phyloP scores from a whole-genome alignment of 495 filamentous ascomycete species.

The Venustampulla echinocandica region DNA sequence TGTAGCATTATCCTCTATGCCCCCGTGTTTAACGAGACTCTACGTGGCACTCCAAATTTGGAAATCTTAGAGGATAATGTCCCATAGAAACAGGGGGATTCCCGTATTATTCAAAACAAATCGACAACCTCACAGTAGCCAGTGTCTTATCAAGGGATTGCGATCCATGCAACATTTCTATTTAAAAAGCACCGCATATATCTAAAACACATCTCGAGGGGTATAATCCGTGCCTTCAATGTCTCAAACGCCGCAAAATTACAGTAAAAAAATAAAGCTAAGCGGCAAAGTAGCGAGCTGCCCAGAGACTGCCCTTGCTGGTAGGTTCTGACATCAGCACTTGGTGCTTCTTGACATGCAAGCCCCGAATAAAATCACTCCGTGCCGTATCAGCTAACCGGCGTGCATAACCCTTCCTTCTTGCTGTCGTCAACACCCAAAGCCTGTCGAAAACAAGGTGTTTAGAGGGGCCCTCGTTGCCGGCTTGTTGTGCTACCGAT shows the following conservation, averaged over 20 bases:
- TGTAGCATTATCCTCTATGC: too few species aligned
- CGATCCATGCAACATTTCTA: too few species aligned
- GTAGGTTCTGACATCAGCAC: slow-evolving; percentile 14
- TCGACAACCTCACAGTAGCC: neutral
- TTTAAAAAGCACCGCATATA: neutral
- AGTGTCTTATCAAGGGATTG: neutral
- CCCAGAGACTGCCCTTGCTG: slow-evolving; percentile 6
- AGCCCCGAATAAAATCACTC: slow-evolving; percentile 9
- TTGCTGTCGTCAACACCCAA: slow-evolving; percentile 5
- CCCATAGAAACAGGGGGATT: too few species aligned
- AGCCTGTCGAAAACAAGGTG: slow-evolving; percentile 10
- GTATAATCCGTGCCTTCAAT: too few species aligned
- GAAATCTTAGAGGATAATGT: too few species aligned
- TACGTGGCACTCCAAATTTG: too few species aligned
- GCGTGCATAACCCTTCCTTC: slow-evolving; percentile 9
- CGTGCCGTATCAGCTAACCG: slow-evolving; percentile 10
- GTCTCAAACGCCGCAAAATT: neutral
- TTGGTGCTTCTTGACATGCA: neutral
- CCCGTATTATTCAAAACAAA: too few species aligned
- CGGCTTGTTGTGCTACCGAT: neutral
- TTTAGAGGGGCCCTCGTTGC: neutral
- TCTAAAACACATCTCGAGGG: too few species aligned
- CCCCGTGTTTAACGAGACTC: too few species aligned
- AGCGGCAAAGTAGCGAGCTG: slow-evolving; percentile 1
- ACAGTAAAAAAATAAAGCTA: neutral